Evolutionary conservation across 2,329 filamentous ascomycete species (phyloP).

Genomic region (Bipolaris gigantea): DNA sequence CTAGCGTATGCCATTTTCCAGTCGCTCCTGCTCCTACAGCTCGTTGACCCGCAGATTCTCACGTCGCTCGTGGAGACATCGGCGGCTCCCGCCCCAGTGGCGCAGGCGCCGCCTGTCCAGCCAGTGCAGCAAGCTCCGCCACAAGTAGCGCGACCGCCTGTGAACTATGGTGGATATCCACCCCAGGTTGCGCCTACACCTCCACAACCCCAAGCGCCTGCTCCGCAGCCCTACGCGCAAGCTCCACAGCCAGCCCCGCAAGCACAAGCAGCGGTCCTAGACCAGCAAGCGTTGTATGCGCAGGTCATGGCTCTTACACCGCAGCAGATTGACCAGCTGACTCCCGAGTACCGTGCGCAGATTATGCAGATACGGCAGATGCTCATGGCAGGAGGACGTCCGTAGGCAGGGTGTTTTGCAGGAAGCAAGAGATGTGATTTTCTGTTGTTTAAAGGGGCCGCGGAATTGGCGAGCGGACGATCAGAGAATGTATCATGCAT

Average conservation of each 20-base stretch:
- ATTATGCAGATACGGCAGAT: slow-evolving; percentile 75
- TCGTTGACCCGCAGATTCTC: slow-evolving; percentile 83
- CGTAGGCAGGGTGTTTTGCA: neutral
- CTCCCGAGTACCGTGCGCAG: slow-evolving; percentile 74
- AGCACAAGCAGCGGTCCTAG: slow-evolving; percentile 28
- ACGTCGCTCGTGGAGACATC: slow-evolving; percentile 72
- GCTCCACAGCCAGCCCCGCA: slow-evolving; percentile 39
- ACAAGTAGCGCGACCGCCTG: slow-evolving; percentile 35
- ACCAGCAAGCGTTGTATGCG: slow-evolving; percentile 72
- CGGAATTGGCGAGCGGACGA: neutral
- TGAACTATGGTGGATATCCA: slow-evolving; percentile 41
- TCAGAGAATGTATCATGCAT: neutral
- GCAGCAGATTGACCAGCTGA: slow-evolving; percentile 76
- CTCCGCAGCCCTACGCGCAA: slow-evolving; percentile 48
- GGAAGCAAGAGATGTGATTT: neutral
- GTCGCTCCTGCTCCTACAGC: slow-evolving; percentile 85
- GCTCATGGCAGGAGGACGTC: slow-evolving; percentile 48
- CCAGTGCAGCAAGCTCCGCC: slow-evolving; percentile 42
- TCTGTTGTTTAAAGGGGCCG: neutral
- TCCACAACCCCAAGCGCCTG: slow-evolving; percentile 48
- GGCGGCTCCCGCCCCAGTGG: slow-evolving; percentile 34
- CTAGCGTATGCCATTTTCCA: slow-evolving; percentile 95
- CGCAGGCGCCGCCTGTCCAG: slow-evolving; percentile 45
- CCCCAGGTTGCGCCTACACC: slow-evolving; percentile 57
- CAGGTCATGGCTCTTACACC: slow-evolving; percentile 81